These are phyloP conservation scores for Blastomyces gilchristii DNA, from an alignment of 2,329 filamentous ascomycete genomes.

Conservation along the genomic window DNA sequence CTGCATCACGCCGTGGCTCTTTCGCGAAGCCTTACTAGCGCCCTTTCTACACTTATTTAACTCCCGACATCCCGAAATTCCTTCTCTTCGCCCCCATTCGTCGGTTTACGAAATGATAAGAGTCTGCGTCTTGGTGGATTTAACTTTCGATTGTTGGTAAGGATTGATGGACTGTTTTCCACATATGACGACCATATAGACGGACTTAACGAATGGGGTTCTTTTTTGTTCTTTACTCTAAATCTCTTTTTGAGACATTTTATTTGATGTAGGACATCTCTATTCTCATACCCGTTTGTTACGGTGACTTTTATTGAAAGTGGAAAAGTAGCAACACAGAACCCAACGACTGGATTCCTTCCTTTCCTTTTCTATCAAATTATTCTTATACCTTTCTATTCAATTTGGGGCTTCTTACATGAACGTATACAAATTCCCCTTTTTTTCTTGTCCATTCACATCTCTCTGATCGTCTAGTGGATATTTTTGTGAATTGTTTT, in stretches of 20 bases:
- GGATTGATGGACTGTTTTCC: neutral
- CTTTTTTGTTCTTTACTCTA: neutral
- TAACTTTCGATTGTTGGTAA: neutral
- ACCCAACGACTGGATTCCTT: neutral
- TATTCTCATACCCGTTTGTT: neutral
- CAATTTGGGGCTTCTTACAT: neutral
- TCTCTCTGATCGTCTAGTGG: neutral
- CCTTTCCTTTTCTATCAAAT: neutral
- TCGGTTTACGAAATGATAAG: neutral
- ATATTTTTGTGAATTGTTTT: neutral
- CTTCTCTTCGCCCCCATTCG: neutral
- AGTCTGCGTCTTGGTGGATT: neutral
- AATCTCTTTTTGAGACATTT: neutral
- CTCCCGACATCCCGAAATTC: neutral
- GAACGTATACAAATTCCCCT: neutral
- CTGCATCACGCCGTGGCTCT: conserved; percentile 7
- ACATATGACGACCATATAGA: neutral
- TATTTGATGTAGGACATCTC: neutral
- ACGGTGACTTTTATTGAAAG: neutral
- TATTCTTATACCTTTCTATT: neutral
- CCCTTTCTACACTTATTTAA: neutral
- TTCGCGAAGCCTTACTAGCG: conserved; percentile 5
- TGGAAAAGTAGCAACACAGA: neutral
- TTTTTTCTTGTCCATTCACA: neutral
- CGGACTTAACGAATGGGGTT: neutral